A percentile compares a stretch with the other conserved stretches of the same genome.
Conservation (phyloP, 306 rosid genomes). For the Sesbania bispinosa region DNA sequence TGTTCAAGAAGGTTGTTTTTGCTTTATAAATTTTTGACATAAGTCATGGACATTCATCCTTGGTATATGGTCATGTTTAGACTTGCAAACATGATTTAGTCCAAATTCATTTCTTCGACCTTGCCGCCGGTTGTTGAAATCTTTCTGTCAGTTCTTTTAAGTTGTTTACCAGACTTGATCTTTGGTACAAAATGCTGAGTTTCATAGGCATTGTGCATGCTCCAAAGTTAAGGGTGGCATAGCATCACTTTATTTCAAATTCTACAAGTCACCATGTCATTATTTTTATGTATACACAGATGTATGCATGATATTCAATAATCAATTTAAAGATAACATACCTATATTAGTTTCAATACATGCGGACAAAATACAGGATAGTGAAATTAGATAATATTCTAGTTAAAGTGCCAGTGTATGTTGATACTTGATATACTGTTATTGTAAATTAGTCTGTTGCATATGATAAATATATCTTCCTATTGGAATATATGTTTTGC, state of each 20-base stretch:
- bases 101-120: background rate
- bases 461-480: constrained; percentile 8
- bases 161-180: background rate
- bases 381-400: too few species aligned
- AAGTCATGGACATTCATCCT: background rate
- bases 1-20: background rate
- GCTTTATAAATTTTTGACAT: background rate
- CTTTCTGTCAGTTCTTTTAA: background rate
- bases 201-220: background rate
- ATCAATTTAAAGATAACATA: too few species aligned
- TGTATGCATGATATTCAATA: too few species aligned
- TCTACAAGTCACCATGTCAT: background rate
- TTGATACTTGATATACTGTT: background rate
- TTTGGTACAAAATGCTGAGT: background rate
- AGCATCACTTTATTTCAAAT: background rate
- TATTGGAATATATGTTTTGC: constrained; percentile 22
- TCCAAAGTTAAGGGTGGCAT: background rate
- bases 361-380: too few species aligned
- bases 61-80: background rate
- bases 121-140: background rate
- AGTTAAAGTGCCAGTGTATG: background rate
- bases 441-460: constrained; percentile 17
- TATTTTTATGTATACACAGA: background rate
- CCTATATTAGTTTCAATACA: too few species aligned
- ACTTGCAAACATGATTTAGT: background rate